A percentile compares a stretch with the other conserved stretches of the same genome.
These are phyloP conservation scores for Mycena crocata DNA, from an alignment of 768 basidiomycete species.

Conservation along the genomic window DNA sequence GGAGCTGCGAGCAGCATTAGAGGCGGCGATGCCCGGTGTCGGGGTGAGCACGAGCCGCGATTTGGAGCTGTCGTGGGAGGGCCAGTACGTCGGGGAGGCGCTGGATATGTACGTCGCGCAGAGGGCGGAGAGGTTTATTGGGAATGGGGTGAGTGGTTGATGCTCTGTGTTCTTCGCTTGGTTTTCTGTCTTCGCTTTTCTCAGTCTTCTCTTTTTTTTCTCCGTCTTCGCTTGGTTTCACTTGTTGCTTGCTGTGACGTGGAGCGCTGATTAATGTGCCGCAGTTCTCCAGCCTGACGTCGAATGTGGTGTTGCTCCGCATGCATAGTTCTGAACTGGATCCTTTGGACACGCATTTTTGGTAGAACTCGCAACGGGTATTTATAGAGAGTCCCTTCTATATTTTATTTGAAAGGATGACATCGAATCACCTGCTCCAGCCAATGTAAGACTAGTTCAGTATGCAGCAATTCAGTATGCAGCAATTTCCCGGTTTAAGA, in stretches of 20 bases:
- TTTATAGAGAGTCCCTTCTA: no score
- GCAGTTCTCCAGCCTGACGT: slow-evolving; percentile 53
- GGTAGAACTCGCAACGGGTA: no score
- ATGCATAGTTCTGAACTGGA: slow-evolving; percentile 42
- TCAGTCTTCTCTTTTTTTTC: no score
- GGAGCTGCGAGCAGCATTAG: slow-evolving; percentile 56
- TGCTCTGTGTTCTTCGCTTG: no score
- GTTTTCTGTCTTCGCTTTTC: no score
- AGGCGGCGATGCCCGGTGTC: slow-evolving; percentile 55
- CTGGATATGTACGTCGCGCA: slow-evolving; percentile 78
- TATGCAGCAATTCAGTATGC: no score
- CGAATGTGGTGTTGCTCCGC: slow-evolving; percentile 49
- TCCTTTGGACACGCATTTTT: slow-evolving; percentile 45
- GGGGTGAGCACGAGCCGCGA: slow-evolving; percentile 66
- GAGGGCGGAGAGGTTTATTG: slow-evolving; percentile 73
- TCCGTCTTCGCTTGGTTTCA: no score
- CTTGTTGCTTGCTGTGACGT: no score
- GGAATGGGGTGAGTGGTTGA: slow-evolving; percentile 78
- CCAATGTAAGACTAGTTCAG: no score
- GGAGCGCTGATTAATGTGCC: not conserved
- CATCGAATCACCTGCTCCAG: no score
- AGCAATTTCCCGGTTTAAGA: no score
- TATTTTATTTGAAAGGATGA: no score
- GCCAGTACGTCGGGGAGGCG: slow-evolving; percentile 66
- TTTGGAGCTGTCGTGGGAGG: slow-evolving; percentile 63